Conservation (phyloP, 1,284 basidiomycete species). For the Irpex rosettiformis region DNA sequence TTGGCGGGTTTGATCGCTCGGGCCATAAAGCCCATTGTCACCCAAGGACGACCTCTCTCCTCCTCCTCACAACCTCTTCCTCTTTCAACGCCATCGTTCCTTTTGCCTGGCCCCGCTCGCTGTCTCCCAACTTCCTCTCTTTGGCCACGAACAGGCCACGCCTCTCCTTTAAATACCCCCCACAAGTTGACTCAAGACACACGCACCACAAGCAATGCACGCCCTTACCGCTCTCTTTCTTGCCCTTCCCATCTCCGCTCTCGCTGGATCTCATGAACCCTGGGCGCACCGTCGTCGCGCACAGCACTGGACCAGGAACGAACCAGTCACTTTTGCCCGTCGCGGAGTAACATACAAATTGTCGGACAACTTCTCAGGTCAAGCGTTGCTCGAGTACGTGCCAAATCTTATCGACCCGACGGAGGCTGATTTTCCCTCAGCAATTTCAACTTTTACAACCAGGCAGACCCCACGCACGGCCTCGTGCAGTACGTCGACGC, state of each 20-base stretch:
- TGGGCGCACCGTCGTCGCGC: constrained; percentile 17
- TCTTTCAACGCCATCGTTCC: background rate
- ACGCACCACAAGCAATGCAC: constrained; percentile 17
- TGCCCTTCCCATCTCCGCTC: constrained; percentile 21
- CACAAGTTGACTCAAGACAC: background rate
- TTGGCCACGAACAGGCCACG: constrained; percentile 1
- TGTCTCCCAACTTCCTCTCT: background rate
- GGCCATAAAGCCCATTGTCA: background rate
- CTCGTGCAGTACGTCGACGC: constrained; percentile 51
- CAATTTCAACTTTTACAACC: constrained; percentile 60
- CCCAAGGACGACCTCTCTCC: background rate
- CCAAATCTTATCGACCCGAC: background rate
- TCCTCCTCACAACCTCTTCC: background rate
- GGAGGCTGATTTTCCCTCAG: constrained; percentile 29
- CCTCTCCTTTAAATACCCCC: constrained; percentile 13
- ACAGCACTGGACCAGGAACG: background rate
- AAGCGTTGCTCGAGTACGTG: constrained; percentile 34
- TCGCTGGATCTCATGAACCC: constrained; percentile 16
- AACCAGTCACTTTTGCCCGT: constrained; percentile 9
- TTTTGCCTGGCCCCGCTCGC: background rate
- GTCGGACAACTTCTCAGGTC: constrained; percentile 36
- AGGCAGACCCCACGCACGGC: constrained; percentile 64
- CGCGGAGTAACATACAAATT: constrained; percentile 29
- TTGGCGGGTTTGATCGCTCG: background rate
- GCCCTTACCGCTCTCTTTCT: constrained; percentile 13